Evolutionary conservation across 768 basidiomycete species (phyloP).

Genomic region (Tubosaeta brunneosetosa): DNA sequence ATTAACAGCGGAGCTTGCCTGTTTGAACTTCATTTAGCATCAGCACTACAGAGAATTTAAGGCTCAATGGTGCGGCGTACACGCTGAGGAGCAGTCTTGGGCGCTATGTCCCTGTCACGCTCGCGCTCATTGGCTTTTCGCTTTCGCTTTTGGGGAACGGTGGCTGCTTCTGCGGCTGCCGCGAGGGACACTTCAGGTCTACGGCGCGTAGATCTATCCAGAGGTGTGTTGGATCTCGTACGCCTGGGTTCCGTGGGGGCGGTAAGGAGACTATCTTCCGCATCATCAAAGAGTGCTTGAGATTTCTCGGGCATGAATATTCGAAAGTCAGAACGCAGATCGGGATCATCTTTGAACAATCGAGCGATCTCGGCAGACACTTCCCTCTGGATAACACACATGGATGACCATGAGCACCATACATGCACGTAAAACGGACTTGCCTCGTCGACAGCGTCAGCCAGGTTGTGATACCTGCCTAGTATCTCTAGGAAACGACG

Average conservation of each 20-base stretch:
- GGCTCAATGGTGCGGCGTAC: conserved; percentile 12
- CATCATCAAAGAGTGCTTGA: conserved; percentile 47
- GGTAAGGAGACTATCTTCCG: conserved; percentile 27
- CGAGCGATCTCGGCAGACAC: conserved; percentile 63
- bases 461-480: conserved; percentile 54
- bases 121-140: conserved; percentile 49
- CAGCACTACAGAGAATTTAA: neutral
- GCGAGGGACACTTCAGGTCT: conserved; percentile 45
- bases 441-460: conserved; percentile 61
- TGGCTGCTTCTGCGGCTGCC: conserved; percentile 32
- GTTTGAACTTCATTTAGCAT: conserved; percentile 17
- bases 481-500: conserved; percentile 75
- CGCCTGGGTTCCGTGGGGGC: conserved; percentile 27
- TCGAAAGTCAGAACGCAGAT: conserved; percentile 67
- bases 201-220: conserved; percentile 37
- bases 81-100: conserved; percentile 24
- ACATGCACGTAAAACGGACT: conserved; percentile 15
- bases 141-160: conserved; percentile 66
- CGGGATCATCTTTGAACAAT: conserved; percentile 72
- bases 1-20: conserved; percentile 17
- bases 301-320: conserved; percentile 68
- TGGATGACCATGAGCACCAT: neutral
- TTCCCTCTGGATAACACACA: conserved; percentile 40
- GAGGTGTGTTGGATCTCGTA: conserved; percentile 33
- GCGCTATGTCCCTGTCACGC: conserved; percentile 31